Evolutionary conservation across 768 basidiomycete species (phyloP).

Genomic region (Coprinopsis strossmayeri): DNA sequence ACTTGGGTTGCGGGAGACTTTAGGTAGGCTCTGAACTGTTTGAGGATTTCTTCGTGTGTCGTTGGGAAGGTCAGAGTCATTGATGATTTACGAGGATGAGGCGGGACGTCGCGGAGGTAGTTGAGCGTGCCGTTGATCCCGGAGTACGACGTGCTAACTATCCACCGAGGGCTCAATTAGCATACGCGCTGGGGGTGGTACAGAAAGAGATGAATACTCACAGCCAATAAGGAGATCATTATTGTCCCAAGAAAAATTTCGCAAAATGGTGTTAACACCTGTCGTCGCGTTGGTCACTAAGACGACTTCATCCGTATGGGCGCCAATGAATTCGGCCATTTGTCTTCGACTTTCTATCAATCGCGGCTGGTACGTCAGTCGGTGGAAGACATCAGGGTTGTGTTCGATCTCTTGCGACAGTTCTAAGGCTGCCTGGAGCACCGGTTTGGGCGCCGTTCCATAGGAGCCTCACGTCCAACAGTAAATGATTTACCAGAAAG

Average conservation of each 20-base stretch:
- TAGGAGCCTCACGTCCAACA: conserved; percentile 19
- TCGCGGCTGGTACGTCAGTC: conserved; percentile 26
- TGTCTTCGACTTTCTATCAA: conserved; percentile 34
- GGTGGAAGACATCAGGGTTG: conserved; percentile 53
- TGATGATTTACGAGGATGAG: conserved; percentile 43
- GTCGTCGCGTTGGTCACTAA: conserved; percentile 56
- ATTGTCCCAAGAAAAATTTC: conserved; percentile 60
- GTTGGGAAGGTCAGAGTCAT: conserved; percentile 51
- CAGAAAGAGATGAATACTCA: conserved; percentile 28
- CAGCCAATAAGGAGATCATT: conserved; percentile 63
- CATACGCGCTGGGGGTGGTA: neutral
- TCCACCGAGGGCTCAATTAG: neutral
- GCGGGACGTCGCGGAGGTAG: conserved; percentile 48
- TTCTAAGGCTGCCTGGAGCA: conserved; percentile 37
- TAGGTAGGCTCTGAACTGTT: conserved; percentile 33
- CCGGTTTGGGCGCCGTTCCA: conserved; percentile 49
- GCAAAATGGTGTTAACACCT: conserved; percentile 59
- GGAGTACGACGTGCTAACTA: conserved; percentile 41
- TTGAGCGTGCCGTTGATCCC: conserved; percentile 46
- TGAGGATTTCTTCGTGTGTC: conserved; percentile 49
- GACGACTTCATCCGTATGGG: conserved; percentile 49
- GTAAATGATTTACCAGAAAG: neutral
- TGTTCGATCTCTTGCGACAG: conserved; percentile 38
- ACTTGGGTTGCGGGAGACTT: conserved; percentile 27
- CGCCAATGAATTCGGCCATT: conserved; percentile 47